Conservation (phyloP, 73 alveolate species). For the Uronychia binucleata region DNA sequence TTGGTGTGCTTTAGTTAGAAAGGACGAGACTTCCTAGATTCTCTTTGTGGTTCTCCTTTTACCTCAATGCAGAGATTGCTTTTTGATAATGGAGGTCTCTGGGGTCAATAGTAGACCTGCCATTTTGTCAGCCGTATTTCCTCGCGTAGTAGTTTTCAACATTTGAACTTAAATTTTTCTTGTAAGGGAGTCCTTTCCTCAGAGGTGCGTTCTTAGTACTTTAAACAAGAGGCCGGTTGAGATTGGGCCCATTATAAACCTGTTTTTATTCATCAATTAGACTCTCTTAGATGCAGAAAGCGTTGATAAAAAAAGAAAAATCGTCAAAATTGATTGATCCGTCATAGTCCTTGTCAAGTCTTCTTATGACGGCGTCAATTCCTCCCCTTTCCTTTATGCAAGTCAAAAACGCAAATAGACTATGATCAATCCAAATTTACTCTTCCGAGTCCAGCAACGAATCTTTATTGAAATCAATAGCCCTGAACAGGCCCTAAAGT, state of each 20-base stretch:
- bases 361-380: not conserved
- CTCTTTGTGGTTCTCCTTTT: not conserved
- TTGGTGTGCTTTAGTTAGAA: too few relatives aligned
- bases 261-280: not conserved
- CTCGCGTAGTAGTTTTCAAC: too few relatives aligned
- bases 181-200: not conserved
- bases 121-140: too few relatives aligned
- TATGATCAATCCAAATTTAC: not conserved
- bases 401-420: not conserved
- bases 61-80: too few relatives aligned
- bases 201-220: not conserved
- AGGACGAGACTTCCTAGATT: not conserved
- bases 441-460: not conserved
- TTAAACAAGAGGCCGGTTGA: not conserved
- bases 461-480: not conserved
- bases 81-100: too few relatives aligned
- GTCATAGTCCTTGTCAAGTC: not conserved
- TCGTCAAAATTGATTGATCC: not conserved
- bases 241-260: not conserved
- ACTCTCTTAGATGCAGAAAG: not conserved
- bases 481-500: not conserved
- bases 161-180: too few relatives aligned
- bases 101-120: too few relatives aligned
- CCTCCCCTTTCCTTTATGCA: not conserved
- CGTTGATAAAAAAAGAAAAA: not conserved